phyloP scores from a whole-genome alignment of 1,284 basidiomycete species.

The Tylopilus sp. region DNA sequence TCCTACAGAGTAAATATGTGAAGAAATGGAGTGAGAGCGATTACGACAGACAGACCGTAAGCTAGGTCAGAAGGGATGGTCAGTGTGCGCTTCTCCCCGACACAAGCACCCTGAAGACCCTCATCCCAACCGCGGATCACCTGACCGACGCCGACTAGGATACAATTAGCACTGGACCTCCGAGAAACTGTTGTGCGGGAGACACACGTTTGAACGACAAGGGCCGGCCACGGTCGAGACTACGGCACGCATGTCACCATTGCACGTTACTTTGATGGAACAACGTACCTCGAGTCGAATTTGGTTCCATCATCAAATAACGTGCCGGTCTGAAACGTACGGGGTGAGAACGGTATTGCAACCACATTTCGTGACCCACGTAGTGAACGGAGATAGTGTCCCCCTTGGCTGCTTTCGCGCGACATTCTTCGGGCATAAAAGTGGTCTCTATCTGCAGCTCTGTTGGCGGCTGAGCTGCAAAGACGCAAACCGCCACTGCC shows the following conservation, averaged over 20 bases:
- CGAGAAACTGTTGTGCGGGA: neutral
- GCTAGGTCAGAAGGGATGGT: constrained; percentile 77
- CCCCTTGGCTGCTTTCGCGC: constrained; percentile 55
- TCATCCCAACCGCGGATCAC: constrained; percentile 84
- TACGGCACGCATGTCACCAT: constrained; percentile 25
- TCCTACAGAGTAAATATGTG: constrained; percentile 43
- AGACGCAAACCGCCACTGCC: constrained; percentile 37
- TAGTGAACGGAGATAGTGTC: constrained; percentile 77
- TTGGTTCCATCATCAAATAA: constrained; percentile 68
- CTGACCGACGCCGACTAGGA: constrained; percentile 69
- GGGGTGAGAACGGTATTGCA: neutral
- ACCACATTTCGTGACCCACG: constrained; percentile 44
- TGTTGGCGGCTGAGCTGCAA: constrained; percentile 41
- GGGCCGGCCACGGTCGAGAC: constrained; percentile 63
- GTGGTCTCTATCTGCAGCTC: constrained; percentile 63
- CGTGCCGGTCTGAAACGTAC: constrained; percentile 64
- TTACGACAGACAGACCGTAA: constrained; percentile 61
- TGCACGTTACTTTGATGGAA: neutral
- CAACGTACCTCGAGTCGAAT: constrained; percentile 75
- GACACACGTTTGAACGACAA: constrained; percentile 64
- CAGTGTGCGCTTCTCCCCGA: constrained; percentile 87
- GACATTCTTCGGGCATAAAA: constrained; percentile 56
- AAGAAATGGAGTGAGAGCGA: neutral
- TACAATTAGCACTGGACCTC: constrained; percentile 1
- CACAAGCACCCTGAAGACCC: constrained; percentile 81